phyloP scores from a whole-genome alignment of 1,139 yeast species.

The Suhomyces ambrosiae region DNA sequence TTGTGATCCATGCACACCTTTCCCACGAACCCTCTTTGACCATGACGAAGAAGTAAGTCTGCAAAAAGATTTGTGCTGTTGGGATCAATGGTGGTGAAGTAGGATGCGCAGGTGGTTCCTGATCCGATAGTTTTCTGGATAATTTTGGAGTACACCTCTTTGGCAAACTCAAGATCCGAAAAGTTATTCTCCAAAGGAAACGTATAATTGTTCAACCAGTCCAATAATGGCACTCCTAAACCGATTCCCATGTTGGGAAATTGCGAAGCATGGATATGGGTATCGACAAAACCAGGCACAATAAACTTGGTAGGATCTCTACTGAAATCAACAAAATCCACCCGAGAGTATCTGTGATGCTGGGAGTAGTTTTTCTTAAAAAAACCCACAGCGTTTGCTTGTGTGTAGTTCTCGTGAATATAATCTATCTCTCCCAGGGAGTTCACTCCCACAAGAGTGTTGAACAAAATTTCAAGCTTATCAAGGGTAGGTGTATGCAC shows the following conservation, averaged over 20 bases:
- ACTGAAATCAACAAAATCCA: conserved; percentile 34
- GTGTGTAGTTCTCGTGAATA: conserved; percentile 21
- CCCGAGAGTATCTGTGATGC: conserved; percentile 11
- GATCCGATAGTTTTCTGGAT: conserved; percentile 64
- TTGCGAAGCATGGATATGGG: conserved; percentile 96
- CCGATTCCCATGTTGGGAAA: conserved; percentile 94
- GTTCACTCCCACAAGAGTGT: conserved; percentile 39
- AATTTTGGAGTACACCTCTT: conserved; percentile 61
- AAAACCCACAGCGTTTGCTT: conserved; percentile 12
- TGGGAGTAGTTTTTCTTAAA: conserved; percentile 4
- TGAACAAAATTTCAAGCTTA: conserved; percentile 28
- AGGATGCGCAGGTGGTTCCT: conserved; percentile 93
- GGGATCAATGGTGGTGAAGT: conserved; percentile 85
- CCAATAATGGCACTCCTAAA: conserved; percentile 79
- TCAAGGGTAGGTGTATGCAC: conserved; percentile 38
- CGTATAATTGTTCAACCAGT: conserved; percentile 86
- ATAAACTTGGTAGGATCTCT: conserved; percentile 51
- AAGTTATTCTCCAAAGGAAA: conserved; percentile 76
- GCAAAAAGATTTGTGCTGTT: conserved; percentile 77
- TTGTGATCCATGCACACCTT: conserved; percentile 85
- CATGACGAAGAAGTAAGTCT: conserved; percentile 60
- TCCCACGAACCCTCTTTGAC: conserved; percentile 91
- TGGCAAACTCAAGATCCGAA: conserved; percentile 50
- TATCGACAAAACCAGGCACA: conserved; percentile 92
- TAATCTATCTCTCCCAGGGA: conserved; percentile 35